Conservation (phyloP, 345 rosid species). For the Streptanthus diversifolius region DNA sequence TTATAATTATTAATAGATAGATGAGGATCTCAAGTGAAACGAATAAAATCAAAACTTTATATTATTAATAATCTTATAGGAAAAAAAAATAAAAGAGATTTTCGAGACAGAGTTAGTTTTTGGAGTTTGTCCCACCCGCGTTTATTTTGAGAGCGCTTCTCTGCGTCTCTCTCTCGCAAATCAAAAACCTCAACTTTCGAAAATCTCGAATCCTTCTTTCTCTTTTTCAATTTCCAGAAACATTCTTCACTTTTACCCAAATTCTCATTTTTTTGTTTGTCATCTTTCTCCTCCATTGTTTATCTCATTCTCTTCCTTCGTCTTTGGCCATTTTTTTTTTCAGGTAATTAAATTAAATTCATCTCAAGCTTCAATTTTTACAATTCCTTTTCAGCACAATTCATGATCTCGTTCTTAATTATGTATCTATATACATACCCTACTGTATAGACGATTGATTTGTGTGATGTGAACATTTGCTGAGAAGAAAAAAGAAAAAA, state of each 20-base stretch:
- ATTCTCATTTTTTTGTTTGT: not conserved
- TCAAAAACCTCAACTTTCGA: slow-evolving; percentile 34
- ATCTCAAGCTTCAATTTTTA: not conserved
- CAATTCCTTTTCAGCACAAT: not conserved
- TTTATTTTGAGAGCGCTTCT: slow-evolving; percentile 30
- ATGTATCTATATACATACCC: not conserved
- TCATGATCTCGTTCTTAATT: not conserved
- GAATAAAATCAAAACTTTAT: not conserved
- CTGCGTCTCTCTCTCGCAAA: slow-evolving; percentile 29
- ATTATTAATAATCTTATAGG: not conserved
- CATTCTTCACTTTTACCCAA: slow-evolving; percentile 25
- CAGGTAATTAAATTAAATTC: slow-evolving; percentile 5
- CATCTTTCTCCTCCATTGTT: not conserved
- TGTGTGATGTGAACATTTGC: not conserved
- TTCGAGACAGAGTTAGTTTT: slow-evolving; percentile 9
- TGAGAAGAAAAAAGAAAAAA: too few relatives aligned
- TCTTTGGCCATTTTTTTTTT: slow-evolving; percentile 3
- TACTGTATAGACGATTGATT: not conserved
- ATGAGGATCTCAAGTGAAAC: slow-evolving; percentile 5
- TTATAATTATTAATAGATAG: slow-evolving; percentile 15
- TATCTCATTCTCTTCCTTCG: slow-evolving; percentile 12
- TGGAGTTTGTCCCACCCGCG: slow-evolving; percentile 30
- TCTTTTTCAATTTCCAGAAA: not conserved
- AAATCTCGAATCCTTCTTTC: slow-evolving; percentile 2
- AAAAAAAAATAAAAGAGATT: not conserved